These are phyloP conservation scores for Xanthoparmelia taractica DNA, from an alignment of 495 filamentous ascomycete genomes.

Conservation along the genomic window DNA sequence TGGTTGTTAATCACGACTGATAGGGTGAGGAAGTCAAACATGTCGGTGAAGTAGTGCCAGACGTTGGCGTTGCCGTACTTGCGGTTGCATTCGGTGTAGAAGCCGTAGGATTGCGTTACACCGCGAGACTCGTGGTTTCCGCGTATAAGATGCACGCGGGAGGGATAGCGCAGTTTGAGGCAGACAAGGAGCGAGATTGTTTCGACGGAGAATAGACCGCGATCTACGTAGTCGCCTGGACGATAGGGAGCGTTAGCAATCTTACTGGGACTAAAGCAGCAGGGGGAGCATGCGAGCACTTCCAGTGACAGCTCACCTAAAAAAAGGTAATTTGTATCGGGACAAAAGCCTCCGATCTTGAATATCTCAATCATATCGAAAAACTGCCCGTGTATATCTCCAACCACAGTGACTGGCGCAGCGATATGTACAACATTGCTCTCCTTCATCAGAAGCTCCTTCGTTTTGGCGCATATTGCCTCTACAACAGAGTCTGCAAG, in stretches of 20 bases:
- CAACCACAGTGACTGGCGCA: slow-evolving; percentile 95
- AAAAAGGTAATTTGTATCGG: slow-evolving; percentile 96
- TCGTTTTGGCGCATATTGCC: slow-evolving; percentile 97
- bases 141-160: slow-evolving; percentile 85
- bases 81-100: slow-evolving; percentile 94
- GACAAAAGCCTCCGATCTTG: slow-evolving; percentile 92
- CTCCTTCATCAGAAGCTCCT: slow-evolving; percentile 97
- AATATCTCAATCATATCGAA: slow-evolving; percentile 99
- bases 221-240: slow-evolving; percentile 91
- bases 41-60: slow-evolving; percentile 99
- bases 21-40: slow-evolving; percentile 97
- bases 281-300: background rate
- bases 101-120: slow-evolving; percentile 97
- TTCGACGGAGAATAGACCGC: slow-evolving; percentile 92
- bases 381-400: slow-evolving; percentile 98
- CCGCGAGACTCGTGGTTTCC: slow-evolving; percentile 96
- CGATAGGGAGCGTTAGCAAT: slow-evolving; percentile 41
- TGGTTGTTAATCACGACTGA: slow-evolving; percentile 97
- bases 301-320: slow-evolving; percentile 54
- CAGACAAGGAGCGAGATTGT: slow-evolving; percentile 94
- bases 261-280: no score
- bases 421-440: slow-evolving; percentile 98
- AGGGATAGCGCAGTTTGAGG: slow-evolving; percentile 86
- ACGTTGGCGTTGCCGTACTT: slow-evolving; percentile 98
- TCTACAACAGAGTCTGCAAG: slow-evolving; percentile 97